Evolutionary conservation across 371 early-diverging fungal genomes (phyloP), one percentile per base, ranked within the genome.

Genomic region (Phascolomyces articulosus): DNA sequence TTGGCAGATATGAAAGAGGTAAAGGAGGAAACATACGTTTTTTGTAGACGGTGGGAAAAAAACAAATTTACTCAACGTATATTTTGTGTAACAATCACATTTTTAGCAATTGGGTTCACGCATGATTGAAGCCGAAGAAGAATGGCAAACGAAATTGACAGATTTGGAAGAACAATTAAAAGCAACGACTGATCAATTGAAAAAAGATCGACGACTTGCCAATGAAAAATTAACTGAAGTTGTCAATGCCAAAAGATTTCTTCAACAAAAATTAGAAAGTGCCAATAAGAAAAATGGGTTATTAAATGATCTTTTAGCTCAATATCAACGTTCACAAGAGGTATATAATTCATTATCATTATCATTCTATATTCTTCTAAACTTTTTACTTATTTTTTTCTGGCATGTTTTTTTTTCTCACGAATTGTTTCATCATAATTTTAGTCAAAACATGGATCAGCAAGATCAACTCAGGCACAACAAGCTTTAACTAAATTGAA

Each of bases 51-150:
- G 23, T 51, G 26, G 26, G 47, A 31, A 57, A 64, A 21, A n/a
- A 55, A 34, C 23, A 58, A 23, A 62, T 47, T 11, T 20, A 40
- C 24, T 40, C 15, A 27, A 34, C 1, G 51, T 51, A 24, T 51
- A 51, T 24, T 51, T 51, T 4, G 51, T 51, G 51, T 51, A 51
- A 51, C 51, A 16, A 47, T 28, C 15, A 34, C 34, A 34, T 29
- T 62, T 54, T 13, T 51, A 48, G 49, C 55, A 66, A 59, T 48
- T 63, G 23, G 57, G 41, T 11, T 29, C 26, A 11, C 60, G 54
- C 48, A 57, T 73, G 41, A 48, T 70, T 31, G 67, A 73, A 40
- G 29, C 55, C 4, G 73, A 73, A 48, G 67, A 70, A 41, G 70
- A 64, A 1, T 74, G 74, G 74, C 38, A 63, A 44, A 58, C 58